Evolutionary conservation across 345 rosid species (phyloP), one percentile per base, ranked within the genome.

Genomic region (Bruguiera gymnorhiza): DNA sequence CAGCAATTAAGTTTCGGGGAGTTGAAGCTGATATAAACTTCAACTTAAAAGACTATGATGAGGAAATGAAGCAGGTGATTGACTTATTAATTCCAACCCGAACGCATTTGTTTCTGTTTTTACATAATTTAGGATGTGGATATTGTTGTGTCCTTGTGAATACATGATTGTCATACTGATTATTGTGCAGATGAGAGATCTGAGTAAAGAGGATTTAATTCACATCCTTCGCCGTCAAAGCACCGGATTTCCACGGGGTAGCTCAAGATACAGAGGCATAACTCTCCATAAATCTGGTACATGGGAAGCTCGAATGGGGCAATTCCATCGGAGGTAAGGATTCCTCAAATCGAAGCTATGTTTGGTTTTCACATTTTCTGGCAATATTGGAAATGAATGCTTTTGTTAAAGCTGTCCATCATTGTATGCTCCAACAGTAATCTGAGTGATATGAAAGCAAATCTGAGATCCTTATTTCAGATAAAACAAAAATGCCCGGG

Each of bases 1-100:
- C 80, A 9, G 80, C 80, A 24, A 76, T 76, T 55, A 76, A 76
- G 62, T 76, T 76, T 31, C 62, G 80, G 13, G 80, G 80, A 62
- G 72, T 48, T 24, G 80, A 71, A 56, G 80, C 80, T 9, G 80
- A 76, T 67, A 71, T 76, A 60, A 76, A 76, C 60, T 76, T 76
- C 27, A 60, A 6, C 48, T 62, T 67, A 34, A 62, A 58, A 43
- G 80, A 76, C 32, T 76, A 76, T 68, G 75, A 76, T 0, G 80
- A 76, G 48, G 80, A 76, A 11, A 76, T 71, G 75, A 71, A 67
- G 46, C 72, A 66, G 68, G 80, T 71, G 60, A 32, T n/a, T 24
- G 43, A 21, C 50, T 43, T 43, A 43, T 3, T 13, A 0, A 43
- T 11, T 43, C 50, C 50, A 15, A 43, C 18, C 18, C 18, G 3